Conservation (phyloP, 78 protist species). For the Dictyostelium intermedium region DNA sequence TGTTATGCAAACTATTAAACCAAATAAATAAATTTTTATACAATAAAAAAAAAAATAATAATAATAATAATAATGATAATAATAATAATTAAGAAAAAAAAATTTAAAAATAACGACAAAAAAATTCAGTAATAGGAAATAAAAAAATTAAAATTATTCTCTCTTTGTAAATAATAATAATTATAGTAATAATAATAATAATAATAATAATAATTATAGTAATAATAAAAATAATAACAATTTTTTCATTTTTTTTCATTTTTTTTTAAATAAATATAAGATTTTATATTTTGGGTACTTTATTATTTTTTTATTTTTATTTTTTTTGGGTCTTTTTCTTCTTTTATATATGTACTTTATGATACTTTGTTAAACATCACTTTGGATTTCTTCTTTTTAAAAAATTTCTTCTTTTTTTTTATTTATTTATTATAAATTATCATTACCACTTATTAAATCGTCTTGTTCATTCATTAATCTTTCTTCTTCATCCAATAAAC, state of each 20-base stretch:
- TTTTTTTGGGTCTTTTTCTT: background rate
- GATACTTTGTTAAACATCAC: background rate
- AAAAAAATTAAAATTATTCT: too few relatives aligned
- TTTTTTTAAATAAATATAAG: background rate
- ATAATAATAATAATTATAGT: background rate
- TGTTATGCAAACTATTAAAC: background rate
- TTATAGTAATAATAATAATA: background rate
- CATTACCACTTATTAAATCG: background rate
- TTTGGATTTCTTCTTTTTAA: too few relatives aligned
- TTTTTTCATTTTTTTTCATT: too few relatives aligned
- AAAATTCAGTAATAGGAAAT: background rate
- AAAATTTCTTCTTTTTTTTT: background rate
- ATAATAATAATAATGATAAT: background rate
- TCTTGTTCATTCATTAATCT: background rate
- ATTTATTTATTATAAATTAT: background rate
- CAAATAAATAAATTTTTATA: background rate
- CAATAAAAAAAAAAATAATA: too few relatives aligned
- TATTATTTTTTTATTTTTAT: background rate
- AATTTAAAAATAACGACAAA: background rate
- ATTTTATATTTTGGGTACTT: background rate
- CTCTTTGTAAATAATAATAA: background rate
- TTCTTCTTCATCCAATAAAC: constrained; percentile 66
- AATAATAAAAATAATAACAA: background rate
- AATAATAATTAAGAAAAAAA: background rate
- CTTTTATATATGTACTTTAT: background rate